Conservation (phyloP, 2,329 filamentous ascomycete genomes). For the Exophiala mesophila region DNA sequence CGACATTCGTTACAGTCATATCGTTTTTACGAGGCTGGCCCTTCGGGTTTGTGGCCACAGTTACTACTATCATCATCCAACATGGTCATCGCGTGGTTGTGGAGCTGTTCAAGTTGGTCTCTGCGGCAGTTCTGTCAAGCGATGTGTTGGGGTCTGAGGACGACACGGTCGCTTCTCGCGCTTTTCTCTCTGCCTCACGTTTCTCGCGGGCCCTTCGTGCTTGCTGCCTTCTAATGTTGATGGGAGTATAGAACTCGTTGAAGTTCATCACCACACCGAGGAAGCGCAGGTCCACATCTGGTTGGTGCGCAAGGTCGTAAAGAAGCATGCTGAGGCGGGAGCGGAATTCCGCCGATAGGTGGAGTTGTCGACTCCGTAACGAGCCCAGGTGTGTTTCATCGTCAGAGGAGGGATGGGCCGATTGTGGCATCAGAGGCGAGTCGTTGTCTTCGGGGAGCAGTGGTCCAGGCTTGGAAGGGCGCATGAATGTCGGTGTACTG, state of each 20-base stretch:
- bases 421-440: conserved; percentile 12
- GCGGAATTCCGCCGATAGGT: conserved; percentile 71
- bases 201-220: conserved; percentile 27
- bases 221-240: conserved; percentile 55
- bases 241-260: conserved; percentile 88
- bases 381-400: conserved; percentile 66
- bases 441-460: conserved; percentile 19
- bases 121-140: conserved; percentile 15
- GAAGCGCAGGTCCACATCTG: conserved; percentile 92
- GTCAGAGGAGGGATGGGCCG: conserved; percentile 20
- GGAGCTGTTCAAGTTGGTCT: conserved; percentile 17
- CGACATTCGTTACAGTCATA: no score
- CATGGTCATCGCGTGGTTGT: conserved; percentile 1
- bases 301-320: conserved; percentile 86
- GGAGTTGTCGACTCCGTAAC: conserved; percentile 66
- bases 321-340: conserved; percentile 73
- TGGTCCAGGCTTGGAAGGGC: conserved; percentile 6
- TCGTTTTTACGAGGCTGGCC: no score
- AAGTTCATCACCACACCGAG: conserved; percentile 98
- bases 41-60: no score
- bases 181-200: conserved; percentile 18
- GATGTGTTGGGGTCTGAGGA: conserved; percentile 18
- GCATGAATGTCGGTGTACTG: conserved; percentile 25
- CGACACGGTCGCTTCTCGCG: conserved; percentile 14
- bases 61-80: not conserved